phyloP scores from a whole-genome alignment of 2,329 filamentous ascomycete species.

The Plectosphaerella sp. region DNA sequence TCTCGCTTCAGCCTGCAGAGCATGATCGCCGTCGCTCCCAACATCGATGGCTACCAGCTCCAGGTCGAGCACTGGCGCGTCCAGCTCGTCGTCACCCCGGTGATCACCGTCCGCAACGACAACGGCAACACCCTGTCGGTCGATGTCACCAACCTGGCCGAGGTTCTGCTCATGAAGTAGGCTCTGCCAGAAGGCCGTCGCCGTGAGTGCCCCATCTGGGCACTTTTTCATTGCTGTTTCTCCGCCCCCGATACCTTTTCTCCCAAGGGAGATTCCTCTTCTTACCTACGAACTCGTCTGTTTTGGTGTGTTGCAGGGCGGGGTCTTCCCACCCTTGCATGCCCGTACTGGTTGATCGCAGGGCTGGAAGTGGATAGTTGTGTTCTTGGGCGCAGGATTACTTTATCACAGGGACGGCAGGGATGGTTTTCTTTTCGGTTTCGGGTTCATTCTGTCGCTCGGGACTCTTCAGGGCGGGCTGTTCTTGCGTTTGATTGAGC shows the following conservation, averaged over 20 bases:
- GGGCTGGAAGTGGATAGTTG: too few species aligned
- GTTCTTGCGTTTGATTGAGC: too few species aligned
- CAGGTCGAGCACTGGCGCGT: conserved; percentile 48
- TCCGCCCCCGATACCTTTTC: neutral
- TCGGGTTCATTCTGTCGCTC: too few species aligned
- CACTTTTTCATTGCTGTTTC: neutral
- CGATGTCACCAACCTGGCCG: conserved; percentile 38
- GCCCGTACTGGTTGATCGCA: too few species aligned
- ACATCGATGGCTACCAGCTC: conserved; percentile 33
- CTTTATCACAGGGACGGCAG: too few species aligned
- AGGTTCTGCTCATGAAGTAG: conserved; percentile 45
- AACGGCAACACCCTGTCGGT: conserved; percentile 38
- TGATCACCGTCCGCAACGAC: conserved; percentile 50
- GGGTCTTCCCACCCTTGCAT: too few species aligned
- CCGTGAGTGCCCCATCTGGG: neutral
- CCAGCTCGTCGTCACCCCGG: conserved; percentile 49
- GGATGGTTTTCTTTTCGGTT: too few species aligned
- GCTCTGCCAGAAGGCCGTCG: neutral
- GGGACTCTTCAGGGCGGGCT: too few species aligned
- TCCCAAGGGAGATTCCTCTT: too few species aligned
- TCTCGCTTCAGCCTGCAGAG: conserved; percentile 42
- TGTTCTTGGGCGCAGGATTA: too few species aligned
- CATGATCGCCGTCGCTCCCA: conserved; percentile 42
- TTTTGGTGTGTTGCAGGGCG: too few species aligned
- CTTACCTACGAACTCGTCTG: too few species aligned